phyloP scores from a whole-genome alignment of 2,329 filamentous ascomycete genomes.

The Paecilomyces sp. region DNA sequence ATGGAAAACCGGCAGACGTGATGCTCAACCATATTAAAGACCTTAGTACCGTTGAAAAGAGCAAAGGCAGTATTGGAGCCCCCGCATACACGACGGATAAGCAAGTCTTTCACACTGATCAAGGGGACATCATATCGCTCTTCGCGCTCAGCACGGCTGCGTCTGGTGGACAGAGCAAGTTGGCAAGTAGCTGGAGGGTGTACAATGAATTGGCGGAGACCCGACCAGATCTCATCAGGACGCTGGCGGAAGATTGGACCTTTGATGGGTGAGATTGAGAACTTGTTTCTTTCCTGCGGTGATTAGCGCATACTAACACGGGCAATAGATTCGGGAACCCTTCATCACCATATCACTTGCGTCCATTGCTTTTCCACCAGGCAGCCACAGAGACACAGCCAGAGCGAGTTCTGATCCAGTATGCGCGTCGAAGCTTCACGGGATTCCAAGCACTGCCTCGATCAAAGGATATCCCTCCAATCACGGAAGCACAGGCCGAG shows the following conservation, averaged over 20 bases:
- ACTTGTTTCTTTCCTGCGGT: not conserved
- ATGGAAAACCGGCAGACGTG: conserved; percentile 32
- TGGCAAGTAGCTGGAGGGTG: conserved; percentile 46
- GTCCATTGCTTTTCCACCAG: conserved; percentile 45
- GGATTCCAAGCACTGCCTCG: conserved; percentile 40
- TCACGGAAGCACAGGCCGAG: conserved; percentile 47
- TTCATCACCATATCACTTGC: conserved; percentile 37
- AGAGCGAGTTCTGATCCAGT: conserved; percentile 54
- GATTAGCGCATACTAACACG: not conserved
- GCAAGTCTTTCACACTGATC: conserved; percentile 51
- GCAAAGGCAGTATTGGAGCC: conserved; percentile 30
- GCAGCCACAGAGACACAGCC: conserved; percentile 39
- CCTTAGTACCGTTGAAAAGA: conserved; percentile 27
- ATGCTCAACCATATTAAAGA: conserved; percentile 59
- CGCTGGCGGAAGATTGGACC: conserved; percentile 43
- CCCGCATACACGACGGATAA: conserved; percentile 38
- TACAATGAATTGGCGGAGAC: conserved; percentile 49
- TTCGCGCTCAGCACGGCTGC: conserved; percentile 40
- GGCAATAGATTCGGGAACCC: conserved; percentile 44
- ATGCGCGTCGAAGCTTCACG: conserved; percentile 53
- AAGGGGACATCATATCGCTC: conserved; percentile 48
- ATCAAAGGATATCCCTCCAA: conserved; percentile 37
- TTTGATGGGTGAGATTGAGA: conserved; percentile 35
- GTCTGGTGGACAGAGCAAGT: conserved; percentile 46
- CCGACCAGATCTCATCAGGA: conserved; percentile 48